These are phyloP conservation scores for Candida ficus DNA, from an alignment of 805 yeast genomes.

Conservation along the genomic window DNA sequence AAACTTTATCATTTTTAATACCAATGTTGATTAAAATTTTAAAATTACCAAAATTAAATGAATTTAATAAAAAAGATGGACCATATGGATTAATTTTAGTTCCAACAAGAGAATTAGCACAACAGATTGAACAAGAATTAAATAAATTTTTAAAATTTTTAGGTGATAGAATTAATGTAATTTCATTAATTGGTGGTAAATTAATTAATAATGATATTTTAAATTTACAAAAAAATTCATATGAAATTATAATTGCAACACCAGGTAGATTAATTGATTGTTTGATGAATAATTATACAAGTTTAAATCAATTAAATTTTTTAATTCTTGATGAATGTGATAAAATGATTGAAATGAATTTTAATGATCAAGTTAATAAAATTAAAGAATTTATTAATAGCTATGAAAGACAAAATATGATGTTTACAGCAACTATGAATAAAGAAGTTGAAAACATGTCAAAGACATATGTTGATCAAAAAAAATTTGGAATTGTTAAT, in stretches of 20 bases:
- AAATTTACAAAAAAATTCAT: conserved; percentile 51
- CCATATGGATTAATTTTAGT: conserved; percentile 75
- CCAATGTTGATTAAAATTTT: conserved; percentile 60
- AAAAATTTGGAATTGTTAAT: conserved; percentile 47
- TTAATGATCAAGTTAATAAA: conserved; percentile 69
- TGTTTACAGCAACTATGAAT: conserved; percentile 96
- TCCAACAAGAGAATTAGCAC: conserved; percentile 92
- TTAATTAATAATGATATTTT: conserved; percentile 67
- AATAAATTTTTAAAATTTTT: conserved; percentile 38
- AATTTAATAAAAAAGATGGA: conserved; percentile 49
- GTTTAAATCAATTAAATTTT: conserved; percentile 55
- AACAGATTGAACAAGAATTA: conserved; percentile 73
- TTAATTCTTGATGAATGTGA: conserved; percentile 92
- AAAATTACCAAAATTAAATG: conserved; percentile 42
- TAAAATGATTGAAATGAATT: conserved; percentile 92
- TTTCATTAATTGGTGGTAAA: conserved; percentile 87
- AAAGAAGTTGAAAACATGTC: conserved; percentile 64
- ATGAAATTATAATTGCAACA: conserved; percentile 84
- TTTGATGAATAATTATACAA: conserved; percentile 59
- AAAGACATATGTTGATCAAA: conserved; percentile 51
- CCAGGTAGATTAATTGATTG: conserved; percentile 90
- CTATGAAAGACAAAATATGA: conserved; percentile 57
- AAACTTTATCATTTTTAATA: conserved; percentile 75
- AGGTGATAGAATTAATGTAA: conserved; percentile 42
- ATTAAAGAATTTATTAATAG: conserved; percentile 53